phyloP scores from a whole-genome alignment of 2,329 filamentous ascomycete genomes.

The Myrmaecium sp. region DNA sequence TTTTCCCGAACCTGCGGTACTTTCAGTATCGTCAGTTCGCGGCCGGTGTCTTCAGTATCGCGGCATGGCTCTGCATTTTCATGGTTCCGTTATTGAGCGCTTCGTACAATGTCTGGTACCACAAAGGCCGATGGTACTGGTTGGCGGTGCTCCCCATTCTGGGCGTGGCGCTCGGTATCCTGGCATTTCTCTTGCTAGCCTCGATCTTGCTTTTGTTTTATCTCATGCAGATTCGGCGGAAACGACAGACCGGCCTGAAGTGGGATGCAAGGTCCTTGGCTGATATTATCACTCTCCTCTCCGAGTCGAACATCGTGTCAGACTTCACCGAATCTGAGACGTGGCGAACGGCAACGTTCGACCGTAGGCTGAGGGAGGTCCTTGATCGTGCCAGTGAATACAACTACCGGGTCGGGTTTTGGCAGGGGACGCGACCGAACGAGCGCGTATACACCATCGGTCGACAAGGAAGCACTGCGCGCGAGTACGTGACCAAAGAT shows the following conservation, averaged over 20 bases:
- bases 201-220: constrained; percentile 37
- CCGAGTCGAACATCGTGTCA: constrained; percentile 59
- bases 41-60: constrained; percentile 46
- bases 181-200: constrained; percentile 43
- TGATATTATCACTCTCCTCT: constrained; percentile 61
- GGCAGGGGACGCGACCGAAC: constrained; percentile 48
- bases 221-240: constrained; percentile 46
- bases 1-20: constrained; percentile 51
- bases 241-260: constrained; percentile 51
- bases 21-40: constrained; percentile 53
- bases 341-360: constrained; percentile 39
- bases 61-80: constrained; percentile 64
- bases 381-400: no score
- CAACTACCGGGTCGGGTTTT: constrained; percentile 80
- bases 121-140: constrained; percentile 57
- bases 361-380: no score
- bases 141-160: constrained; percentile 58
- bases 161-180: constrained; percentile 55
- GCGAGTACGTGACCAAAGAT: constrained; percentile 32
- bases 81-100: constrained; percentile 68
- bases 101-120: constrained; percentile 51
- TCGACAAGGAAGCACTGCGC: constrained; percentile 36
- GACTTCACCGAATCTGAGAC: constrained; percentile 58
- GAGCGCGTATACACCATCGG: constrained; percentile 69
- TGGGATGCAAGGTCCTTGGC: constrained; percentile 77